These are phyloP conservation scores for Yarrowia sp. DNA, from an alignment of 805 yeast genomes.

Conservation along the genomic window DNA sequence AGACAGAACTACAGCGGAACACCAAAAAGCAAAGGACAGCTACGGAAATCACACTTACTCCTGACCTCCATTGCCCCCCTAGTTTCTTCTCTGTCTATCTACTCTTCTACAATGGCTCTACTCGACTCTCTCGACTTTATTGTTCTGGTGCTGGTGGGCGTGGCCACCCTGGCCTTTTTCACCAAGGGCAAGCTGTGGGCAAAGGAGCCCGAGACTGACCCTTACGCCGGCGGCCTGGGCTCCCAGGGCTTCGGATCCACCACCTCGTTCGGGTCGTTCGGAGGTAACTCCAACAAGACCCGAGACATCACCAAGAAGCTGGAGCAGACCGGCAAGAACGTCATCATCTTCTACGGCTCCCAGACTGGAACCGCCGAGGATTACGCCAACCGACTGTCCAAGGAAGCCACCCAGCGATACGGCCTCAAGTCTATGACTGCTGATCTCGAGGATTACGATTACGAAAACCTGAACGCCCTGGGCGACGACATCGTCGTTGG, in stretches of 20 bases:
- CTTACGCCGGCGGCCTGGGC: slow-evolving; percentile 30
- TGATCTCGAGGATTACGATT: slow-evolving; percentile 86
- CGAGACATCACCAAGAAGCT: slow-evolving; percentile 41
- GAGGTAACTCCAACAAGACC: slow-evolving; percentile 27
- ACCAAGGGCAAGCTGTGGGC: slow-evolving; percentile 57
- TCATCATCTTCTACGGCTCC: slow-evolving; percentile 82
- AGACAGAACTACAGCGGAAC: neutral
- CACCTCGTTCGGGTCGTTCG: slow-evolving; percentile 30
- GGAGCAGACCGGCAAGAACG: slow-evolving; percentile 62
- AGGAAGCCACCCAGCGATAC: slow-evolving; percentile 79
- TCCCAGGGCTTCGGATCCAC: slow-evolving; percentile 28
- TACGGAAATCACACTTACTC: neutral
- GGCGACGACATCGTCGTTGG: slow-evolving; percentile 58
- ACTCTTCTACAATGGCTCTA: slow-evolving; percentile 25
- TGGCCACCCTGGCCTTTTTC: slow-evolving; percentile 64
- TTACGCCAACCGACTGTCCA: slow-evolving; percentile 83
- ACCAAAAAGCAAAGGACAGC: neutral
- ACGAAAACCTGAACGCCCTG: slow-evolving; percentile 66
- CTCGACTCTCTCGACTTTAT: slow-evolving; percentile 70
- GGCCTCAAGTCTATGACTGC: slow-evolving; percentile 80
- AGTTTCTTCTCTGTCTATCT: neutral
- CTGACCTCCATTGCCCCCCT: neutral
- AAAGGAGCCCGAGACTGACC: slow-evolving; percentile 34
- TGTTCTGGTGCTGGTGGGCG: slow-evolving; percentile 60
- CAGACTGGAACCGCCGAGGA: slow-evolving; percentile 99